Base-by-base conservation (phyloP, 441 rosid species). In the Gossypium schwendimanii region DNA sequence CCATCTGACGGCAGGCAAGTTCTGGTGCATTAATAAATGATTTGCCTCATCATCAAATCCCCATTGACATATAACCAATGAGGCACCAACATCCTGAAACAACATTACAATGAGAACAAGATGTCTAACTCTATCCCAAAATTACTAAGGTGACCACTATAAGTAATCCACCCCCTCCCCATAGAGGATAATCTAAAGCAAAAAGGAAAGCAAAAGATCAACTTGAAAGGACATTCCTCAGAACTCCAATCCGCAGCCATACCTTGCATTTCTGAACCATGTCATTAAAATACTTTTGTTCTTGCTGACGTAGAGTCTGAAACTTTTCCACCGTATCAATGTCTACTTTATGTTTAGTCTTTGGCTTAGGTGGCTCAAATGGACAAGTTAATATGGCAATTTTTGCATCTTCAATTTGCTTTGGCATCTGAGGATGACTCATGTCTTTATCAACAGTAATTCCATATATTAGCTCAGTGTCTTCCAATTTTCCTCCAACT, bases 261-360 rank as follows among this genome's bases (percentile, higher is more conserved):
- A 91, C 98, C 94, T 96, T 93, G 97, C 97, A 96, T 83, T 90
- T 85, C 73, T 96, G 90, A 81, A 96, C 98, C 97, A 96, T 96
- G 84, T 90, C 94, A 73, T 93, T 96, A 6, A 96, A 93, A 83
- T 96, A 96, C 79, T 90, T 87, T 80, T 81, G 89, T 85, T 91
- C 99, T 79, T 96, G 99, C 82, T 76, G 80, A 71, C 97, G 97
- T 73, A 93, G 75, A 57, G 90, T 87, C 84, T 96, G 85, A 75
- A 96, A 96, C 88, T 93, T 96, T 76, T 96, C 99, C 65, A 96
- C 98, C 0, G 93, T 88, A 81, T 96, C 97, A 78, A 96, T 90
- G 66, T 93, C 99, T 81, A 93, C 96, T 97, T 96, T 93, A 87
- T 96, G 99, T 63, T 93, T 93, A 54, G 99, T 96, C 84, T 91